These are phyloP conservation scores for Heteromeles arbutifolia DNA, from an alignment of 306 rosid species.

Conservation along the genomic window DNA sequence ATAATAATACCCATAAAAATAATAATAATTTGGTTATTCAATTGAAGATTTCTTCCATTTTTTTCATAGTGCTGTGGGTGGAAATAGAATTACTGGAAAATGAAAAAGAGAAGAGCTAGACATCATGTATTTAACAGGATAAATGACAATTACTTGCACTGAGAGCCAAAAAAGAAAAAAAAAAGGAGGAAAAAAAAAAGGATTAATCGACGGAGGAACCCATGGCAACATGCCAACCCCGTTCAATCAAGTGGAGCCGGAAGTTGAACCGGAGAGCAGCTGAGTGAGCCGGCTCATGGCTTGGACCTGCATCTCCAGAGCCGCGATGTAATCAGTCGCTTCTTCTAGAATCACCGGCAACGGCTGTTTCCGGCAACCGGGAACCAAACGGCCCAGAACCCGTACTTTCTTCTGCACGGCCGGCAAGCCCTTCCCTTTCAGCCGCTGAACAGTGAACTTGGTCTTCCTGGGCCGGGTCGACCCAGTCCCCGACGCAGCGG, in stretches of 20 bases:
- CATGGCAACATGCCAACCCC: constrained; percentile 22
- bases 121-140: constrained; percentile 40
- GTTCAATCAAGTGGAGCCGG: constrained; percentile 31
- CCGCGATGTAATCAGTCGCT: constrained; percentile 76
- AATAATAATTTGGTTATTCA: neutral
- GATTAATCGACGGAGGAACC: neutral
- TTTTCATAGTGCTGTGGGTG: neutral
- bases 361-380: constrained; percentile 85
- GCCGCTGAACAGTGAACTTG: constrained; percentile 54
- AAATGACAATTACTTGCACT: constrained; percentile 16
- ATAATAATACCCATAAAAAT: neutral
- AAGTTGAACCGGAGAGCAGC: constrained; percentile 33
- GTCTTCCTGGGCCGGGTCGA: constrained; percentile 46
- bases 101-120: neutral
- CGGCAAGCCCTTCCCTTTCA: constrained; percentile 67
- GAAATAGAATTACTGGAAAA: constrained; percentile 22
- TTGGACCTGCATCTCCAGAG: constrained; percentile 92
- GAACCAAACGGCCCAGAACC: constrained; percentile 77
- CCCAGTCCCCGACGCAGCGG: constrained; percentile 10
- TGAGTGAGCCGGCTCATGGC: constrained; percentile 77
- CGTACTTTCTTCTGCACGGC: constrained; percentile 68
- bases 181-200: neutral
- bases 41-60: too few relatives aligned
- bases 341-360: constrained; percentile 84
- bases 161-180: neutral